phyloP scores from a whole-genome alignment of 2,329 filamentous ascomycete species.

The Xylariaceae sp. region DNA sequence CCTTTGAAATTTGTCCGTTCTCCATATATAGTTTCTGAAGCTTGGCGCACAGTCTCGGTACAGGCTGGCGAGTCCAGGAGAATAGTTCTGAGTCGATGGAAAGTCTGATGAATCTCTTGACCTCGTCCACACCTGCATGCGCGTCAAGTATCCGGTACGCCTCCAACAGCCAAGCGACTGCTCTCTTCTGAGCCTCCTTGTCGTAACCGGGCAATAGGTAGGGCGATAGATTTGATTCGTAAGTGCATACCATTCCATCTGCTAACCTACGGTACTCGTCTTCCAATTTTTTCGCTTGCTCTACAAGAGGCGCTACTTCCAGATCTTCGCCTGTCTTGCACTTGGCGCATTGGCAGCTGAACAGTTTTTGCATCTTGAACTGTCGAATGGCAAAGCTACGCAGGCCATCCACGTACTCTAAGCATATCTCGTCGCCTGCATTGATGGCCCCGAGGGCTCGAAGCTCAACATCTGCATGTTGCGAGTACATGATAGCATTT shows the following conservation, averaged over 20 bases:
- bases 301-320: slow-evolving; percentile 37
- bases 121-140: slow-evolving; percentile 15
- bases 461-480: slow-evolving; percentile 38
- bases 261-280: slow-evolving; percentile 17
- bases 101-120: slow-evolving; percentile 22
- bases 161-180: slow-evolving; percentile 25
- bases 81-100: slow-evolving; percentile 27
- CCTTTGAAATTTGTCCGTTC: slow-evolving; percentile 20
- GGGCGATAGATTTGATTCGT: slow-evolving; percentile 14
- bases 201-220: slow-evolving; percentile 12
- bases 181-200: slow-evolving; percentile 16
- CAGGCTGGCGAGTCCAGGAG: slow-evolving; percentile 25
- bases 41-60: slow-evolving; percentile 23
- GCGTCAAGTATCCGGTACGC: slow-evolving; percentile 20
- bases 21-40: slow-evolving; percentile 23
- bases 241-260: slow-evolving; percentile 17
- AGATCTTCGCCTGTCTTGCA: slow-evolving; percentile 37
- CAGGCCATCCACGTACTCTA: slow-evolving; percentile 44
- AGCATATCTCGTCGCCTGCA: slow-evolving; percentile 44
- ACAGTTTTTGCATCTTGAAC: slow-evolving; percentile 39
- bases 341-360: slow-evolving; percentile 43
- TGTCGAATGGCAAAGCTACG: slow-evolving; percentile 41
- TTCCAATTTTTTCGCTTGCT: slow-evolving; percentile 19
- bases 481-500: slow-evolving; percentile 43
- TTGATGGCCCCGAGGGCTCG: slow-evolving; percentile 41